Conservation (phyloP, 805 yeast species). For the Hyphopichia homilentoma region DNA sequence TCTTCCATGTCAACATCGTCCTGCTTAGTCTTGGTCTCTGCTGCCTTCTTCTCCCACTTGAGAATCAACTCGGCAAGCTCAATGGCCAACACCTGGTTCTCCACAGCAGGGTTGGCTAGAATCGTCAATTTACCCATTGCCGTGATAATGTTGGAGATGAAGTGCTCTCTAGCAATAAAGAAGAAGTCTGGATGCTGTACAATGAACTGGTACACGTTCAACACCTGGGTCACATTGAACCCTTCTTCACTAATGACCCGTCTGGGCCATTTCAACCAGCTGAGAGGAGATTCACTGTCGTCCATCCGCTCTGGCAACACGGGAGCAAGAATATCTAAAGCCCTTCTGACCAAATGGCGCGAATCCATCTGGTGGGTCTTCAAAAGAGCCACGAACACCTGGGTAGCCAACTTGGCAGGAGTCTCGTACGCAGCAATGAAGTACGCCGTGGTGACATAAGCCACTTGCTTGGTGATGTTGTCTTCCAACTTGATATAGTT, state of each 20-base stretch:
- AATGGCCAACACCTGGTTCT: constrained; percentile 80
- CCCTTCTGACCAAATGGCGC: constrained; percentile 76
- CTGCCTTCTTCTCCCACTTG: constrained; percentile 73
- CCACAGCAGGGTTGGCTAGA: constrained; percentile 69
- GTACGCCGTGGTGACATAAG: constrained; percentile 81
- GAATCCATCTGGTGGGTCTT: constrained; percentile 85
- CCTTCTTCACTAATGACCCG: constrained; percentile 89
- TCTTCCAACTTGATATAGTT: constrained; percentile 87
- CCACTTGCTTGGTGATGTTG: constrained; percentile 83
- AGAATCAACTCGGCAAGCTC: constrained; percentile 84
- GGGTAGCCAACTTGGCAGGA: constrained; percentile 83
- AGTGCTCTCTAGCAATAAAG: constrained; percentile 82
- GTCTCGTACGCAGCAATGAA: constrained; percentile 88
- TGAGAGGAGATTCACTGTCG: constrained; percentile 49
- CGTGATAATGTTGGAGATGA: constrained; percentile 80
- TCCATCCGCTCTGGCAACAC: constrained; percentile 68
- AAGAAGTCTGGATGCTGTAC: constrained; percentile 82
- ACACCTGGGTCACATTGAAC: constrained; percentile 77
- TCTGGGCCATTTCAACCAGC: constrained; percentile 94
- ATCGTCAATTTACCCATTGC: constrained; percentile 90
- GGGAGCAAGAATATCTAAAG: constrained; percentile 85
- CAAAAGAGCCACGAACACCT: constrained; percentile 84
- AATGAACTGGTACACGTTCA: constrained; percentile 84
- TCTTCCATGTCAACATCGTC: constrained; percentile 13
- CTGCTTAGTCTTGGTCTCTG: constrained; percentile 11